Conservation (phyloP, 1,139 yeast genomes). For the Komagataea norvegica region DNA sequence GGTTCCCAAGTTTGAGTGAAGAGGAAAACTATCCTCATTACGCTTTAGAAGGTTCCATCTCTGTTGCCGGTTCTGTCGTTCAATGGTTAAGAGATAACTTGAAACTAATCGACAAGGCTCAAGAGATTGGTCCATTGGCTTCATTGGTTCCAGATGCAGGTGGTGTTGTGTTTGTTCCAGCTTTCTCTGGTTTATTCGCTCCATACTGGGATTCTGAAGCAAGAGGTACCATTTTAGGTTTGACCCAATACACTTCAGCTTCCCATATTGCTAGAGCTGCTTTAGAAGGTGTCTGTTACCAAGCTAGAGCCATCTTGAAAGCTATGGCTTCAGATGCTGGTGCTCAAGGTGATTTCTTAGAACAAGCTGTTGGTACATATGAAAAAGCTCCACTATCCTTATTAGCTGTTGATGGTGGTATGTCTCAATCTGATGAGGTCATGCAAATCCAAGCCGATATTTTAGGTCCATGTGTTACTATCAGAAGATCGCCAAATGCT, state of each 20-base stretch:
- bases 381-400: constrained; percentile 46
- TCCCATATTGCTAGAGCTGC: constrained; percentile 93
- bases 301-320: constrained; percentile 82
- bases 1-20: constrained; percentile 66
- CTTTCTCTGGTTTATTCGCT: constrained; percentile 89
- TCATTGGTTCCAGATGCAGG: constrained; percentile 77
- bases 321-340: constrained; percentile 86
- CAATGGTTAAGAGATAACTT: constrained; percentile 94
- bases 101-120: constrained; percentile 72
- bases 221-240: constrained; percentile 87
- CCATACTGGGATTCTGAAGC: constrained; percentile 96
- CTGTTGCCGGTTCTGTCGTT: constrained; percentile 92
- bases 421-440: constrained; percentile 88
- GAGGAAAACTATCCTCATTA: constrained; percentile 64
- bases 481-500: constrained; percentile 72
- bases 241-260: constrained; percentile 83
- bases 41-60: constrained; percentile 93
- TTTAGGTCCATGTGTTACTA: constrained; percentile 79
- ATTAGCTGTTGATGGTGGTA: constrained; percentile 89
- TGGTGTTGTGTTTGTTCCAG: constrained; percentile 93
- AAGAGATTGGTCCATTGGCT: constrained; percentile 89
- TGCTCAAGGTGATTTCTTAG: constrained; percentile 42
- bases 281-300: constrained; percentile 91
- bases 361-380: constrained; percentile 33
- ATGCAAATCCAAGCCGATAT: constrained; percentile 94